Evolutionary conservation across 2,329 filamentous ascomycete genomes (phyloP).

Genomic region (Gaeumannomyces sp.): DNA sequence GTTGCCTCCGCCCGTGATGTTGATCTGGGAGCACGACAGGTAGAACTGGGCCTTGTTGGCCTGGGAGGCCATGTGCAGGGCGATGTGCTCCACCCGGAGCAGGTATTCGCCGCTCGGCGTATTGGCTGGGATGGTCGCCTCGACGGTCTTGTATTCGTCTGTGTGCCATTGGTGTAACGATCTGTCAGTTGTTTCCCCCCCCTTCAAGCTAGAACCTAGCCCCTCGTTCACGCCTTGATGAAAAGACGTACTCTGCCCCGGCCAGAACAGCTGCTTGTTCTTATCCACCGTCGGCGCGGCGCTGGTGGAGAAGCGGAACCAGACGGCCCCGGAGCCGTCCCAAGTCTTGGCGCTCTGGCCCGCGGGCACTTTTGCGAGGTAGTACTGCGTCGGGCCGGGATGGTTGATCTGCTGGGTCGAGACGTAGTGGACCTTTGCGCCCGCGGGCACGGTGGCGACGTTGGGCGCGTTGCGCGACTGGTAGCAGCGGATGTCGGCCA

Average conservation of each 20-base stretch:
- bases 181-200: neutral
- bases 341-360: conserved; percentile 26
- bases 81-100: conserved; percentile 34
- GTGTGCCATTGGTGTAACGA: conserved; percentile 1
- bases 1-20: conserved; percentile 29
- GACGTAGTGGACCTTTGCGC: conserved; percentile 27
- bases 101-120: conserved; percentile 32
- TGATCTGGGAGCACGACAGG: conserved; percentile 31
- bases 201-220: too few species aligned
- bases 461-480: conserved; percentile 24
- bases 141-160: conserved; percentile 26
- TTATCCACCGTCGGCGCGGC: conserved; percentile 35
- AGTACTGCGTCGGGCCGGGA: conserved; percentile 34
- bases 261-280: conserved; percentile 40
- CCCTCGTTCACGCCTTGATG: too few species aligned
- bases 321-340: conserved; percentile 31
- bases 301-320: conserved; percentile 33
- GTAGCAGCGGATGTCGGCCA: conserved; percentile 30
- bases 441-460: conserved; percentile 24
- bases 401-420: conserved; percentile 31
- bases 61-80: conserved; percentile 30
- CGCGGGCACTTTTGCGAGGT: conserved; percentile 30
- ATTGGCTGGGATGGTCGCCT: conserved; percentile 28
- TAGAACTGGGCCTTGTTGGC: conserved; percentile 33
- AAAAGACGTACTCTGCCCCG: conserved; percentile 25